Evolutionary conservation across 2,329 filamentous ascomycete species (phyloP).

Genomic region (Emydomyces testavorans): DNA sequence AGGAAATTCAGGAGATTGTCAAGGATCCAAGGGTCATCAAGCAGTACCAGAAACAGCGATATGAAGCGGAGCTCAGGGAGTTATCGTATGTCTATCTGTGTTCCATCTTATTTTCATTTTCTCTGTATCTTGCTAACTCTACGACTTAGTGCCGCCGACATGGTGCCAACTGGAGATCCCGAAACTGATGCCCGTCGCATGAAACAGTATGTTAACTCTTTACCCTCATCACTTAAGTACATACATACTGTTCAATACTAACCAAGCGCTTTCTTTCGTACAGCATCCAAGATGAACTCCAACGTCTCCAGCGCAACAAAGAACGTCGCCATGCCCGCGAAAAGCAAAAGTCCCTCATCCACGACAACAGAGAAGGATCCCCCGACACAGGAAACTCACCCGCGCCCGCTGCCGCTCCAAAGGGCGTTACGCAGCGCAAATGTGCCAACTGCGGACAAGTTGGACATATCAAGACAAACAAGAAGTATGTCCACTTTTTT

Average conservation of each 20-base stretch:
- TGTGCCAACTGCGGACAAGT: conserved; percentile 96
- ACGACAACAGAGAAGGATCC: conserved; percentile 30
- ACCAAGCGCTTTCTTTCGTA: conserved; percentile 15
- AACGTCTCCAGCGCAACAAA: conserved; percentile 79
- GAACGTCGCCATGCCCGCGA: conserved; percentile 82
- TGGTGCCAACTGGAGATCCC: conserved; percentile 53
- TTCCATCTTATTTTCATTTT: conserved; percentile 17
- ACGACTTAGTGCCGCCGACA: conserved; percentile 42
- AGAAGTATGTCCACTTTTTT: conserved; percentile 55
- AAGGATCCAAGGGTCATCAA: conserved; percentile 78
- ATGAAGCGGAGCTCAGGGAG: conserved; percentile 57
- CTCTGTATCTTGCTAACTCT: conserved; percentile 18
- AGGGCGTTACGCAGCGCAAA: conserved; percentile 60
- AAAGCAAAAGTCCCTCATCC: conserved; percentile 60
- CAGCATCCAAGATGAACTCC: conserved; percentile 62
- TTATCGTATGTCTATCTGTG: conserved; percentile 50
- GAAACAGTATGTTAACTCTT: conserved; percentile 39
- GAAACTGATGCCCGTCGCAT: conserved; percentile 54
- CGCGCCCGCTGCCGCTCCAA: conserved; percentile 38
- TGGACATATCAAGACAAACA: conserved; percentile 98
- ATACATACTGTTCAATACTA: conserved; percentile 21
- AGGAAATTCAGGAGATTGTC: conserved; percentile 49
- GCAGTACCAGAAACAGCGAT: conserved; percentile 71
- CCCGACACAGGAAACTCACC: conserved; percentile 37
- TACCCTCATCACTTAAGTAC: conserved; percentile 9